phyloP scores from a whole-genome alignment of 2,329 filamentous ascomycete species.

The Chaetomiaceae sp. region DNA sequence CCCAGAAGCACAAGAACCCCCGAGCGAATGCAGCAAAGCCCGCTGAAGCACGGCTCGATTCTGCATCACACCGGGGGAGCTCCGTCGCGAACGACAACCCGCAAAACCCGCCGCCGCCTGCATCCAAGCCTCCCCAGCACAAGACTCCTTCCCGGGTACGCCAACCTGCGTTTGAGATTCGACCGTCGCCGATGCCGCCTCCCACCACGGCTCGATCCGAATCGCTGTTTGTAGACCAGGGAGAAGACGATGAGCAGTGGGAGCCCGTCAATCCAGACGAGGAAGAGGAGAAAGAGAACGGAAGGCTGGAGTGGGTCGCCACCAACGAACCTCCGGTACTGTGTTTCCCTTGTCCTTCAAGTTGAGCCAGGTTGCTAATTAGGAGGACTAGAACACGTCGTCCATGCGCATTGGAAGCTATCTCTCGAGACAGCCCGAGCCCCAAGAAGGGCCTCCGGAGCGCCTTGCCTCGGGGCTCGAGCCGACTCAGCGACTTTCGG shows the following conservation, averaged over 20 bases:
- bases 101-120: constrained; percentile 33
- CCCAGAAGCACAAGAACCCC: constrained; percentile 44
- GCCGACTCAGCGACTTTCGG: constrained; percentile 69
- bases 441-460: constrained; percentile 16
- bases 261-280: constrained; percentile 58
- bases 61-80: constrained; percentile 41
- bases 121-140: constrained; percentile 35
- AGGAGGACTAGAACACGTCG: constrained; percentile 39
- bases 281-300: constrained; percentile 61
- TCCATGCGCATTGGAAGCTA: constrained; percentile 41
- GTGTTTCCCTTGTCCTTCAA: background rate
- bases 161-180: constrained; percentile 33
- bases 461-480: constrained; percentile 45
- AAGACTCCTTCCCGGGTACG: constrained; percentile 35
- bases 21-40: constrained; percentile 38
- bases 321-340: constrained; percentile 59
- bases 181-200: constrained; percentile 38
- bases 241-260: constrained; percentile 66
- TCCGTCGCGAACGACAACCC: constrained; percentile 29
- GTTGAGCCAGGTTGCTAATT: constrained; percentile 28
- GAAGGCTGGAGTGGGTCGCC: constrained; percentile 70
- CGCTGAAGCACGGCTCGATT: constrained; percentile 43
- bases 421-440: constrained; percentile 26
- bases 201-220: constrained; percentile 40
- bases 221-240: constrained; percentile 63